Evolutionary conservation across 2,329 filamentous ascomycete genomes (phyloP), one percentile per base, ranked within the genome.

Genomic region (Plenodomus tracheiphilus): DNA sequence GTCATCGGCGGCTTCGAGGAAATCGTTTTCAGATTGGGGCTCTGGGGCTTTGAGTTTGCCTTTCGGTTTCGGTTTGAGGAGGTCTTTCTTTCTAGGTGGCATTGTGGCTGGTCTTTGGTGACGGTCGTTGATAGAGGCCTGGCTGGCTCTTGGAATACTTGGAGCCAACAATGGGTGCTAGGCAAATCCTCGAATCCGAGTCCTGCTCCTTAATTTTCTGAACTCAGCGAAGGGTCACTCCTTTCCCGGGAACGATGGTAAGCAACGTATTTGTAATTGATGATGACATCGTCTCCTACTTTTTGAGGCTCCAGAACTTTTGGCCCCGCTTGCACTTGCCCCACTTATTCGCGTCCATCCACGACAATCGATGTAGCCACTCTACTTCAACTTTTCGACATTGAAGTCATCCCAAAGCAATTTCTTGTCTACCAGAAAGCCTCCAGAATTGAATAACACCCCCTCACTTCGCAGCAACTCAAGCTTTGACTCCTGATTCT

Each of bases 11-110:
- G 80, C 82, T 52, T 83, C 84, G 43, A 88, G 78, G 60, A 83
- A 89, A 55, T 89, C 86, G 73, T 88, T 85, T 43, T 83, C 83
- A 1, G 82, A 83, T 47, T 82, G 77, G 4, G 85, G 81, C 16
- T 74, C 75, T 74, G 85, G 61, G 28, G 56, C 46, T 43, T 67
- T 69, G 28, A 58, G 39, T 44, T 68, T 71, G 30, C 58, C 47
- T 46, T 67, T 71, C 10, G 55, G 51, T 34, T 69, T 69, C 3
- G 63, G 62, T 43, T 65, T 69, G 4, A 65, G 45, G 16, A 71
- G 58, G 11, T 68, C 61, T 44, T 66, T 70, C 43, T 52, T 51
- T 46, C 68, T 71, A 0, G 65, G 65, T 17, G 67, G 63, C 68
- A 71, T 58, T 28, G 38, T 41, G 25, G 30, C 36, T 9, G 6